phyloP scores from a whole-genome alignment of 306 rosid species.

The Vicia faba region DNA sequence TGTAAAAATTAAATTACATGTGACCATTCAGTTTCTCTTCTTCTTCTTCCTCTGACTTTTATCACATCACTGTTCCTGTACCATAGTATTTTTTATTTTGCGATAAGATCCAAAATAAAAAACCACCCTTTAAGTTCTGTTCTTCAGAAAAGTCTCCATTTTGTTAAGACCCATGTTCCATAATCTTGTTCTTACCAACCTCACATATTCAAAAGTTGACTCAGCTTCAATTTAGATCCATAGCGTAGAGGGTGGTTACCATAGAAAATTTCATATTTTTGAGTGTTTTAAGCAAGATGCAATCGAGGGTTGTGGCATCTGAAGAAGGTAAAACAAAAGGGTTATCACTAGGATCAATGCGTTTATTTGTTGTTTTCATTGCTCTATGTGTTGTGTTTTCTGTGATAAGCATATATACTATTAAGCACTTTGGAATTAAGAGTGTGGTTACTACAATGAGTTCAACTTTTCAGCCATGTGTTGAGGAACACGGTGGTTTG shows the following conservation, averaged over 20 bases:
- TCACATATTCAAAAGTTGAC: slow-evolving; percentile 13
- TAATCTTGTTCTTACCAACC: slow-evolving; percentile 20
- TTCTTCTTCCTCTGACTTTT: slow-evolving; percentile 15
- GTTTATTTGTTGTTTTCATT: slow-evolving; percentile 63
- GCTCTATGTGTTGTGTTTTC: slow-evolving; percentile 68
- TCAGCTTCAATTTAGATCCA: slow-evolving; percentile 16
- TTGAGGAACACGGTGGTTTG: slow-evolving; percentile 55
- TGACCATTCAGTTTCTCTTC: background rate
- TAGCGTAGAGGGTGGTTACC: slow-evolving; percentile 32
- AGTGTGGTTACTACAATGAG: slow-evolving; percentile 50
- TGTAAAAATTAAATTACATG: background rate
- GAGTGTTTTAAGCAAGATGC: slow-evolving; percentile 54
- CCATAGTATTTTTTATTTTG: background rate
- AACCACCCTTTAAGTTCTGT: slow-evolving; percentile 16
- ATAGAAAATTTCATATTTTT: background rate
- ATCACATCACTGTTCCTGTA: background rate
- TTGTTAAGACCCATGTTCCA: slow-evolving; percentile 33
- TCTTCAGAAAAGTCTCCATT: slow-evolving; percentile 22
- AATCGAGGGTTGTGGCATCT: slow-evolving; percentile 58
- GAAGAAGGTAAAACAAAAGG: slow-evolving; percentile 85
- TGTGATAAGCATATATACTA: slow-evolving; percentile 60
- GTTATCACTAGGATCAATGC: slow-evolving; percentile 62
- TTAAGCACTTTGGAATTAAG: slow-evolving; percentile 74
- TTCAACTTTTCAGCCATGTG: slow-evolving; percentile 69
- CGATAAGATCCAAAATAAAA: slow-evolving; percentile 8